Evolutionary conservation across 2,329 filamentous ascomycete species (phyloP).

Genomic region (Verticillium klebahnii): DNA sequence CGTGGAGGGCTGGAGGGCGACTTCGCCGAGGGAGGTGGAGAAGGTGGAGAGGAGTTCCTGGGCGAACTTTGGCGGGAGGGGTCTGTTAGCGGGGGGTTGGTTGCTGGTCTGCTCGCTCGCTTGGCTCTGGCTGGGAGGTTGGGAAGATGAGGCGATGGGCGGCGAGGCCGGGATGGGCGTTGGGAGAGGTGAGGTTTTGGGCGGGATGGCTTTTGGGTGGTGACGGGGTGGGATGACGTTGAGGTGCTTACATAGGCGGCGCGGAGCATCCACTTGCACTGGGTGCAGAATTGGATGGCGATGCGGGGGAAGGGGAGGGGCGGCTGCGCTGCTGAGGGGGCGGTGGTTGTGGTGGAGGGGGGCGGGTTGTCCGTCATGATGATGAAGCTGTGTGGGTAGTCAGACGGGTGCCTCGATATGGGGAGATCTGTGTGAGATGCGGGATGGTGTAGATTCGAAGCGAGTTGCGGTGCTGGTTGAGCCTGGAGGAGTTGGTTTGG

Average conservation of each 20-base stretch:
- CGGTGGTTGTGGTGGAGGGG: not conserved
- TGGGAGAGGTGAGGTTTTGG: too few species aligned
- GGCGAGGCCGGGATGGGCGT: too few species aligned
- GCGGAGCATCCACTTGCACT: constrained; percentile 88
- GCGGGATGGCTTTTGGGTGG: too few species aligned
- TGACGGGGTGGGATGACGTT: not conserved
- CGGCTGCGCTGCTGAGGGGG: not conserved
- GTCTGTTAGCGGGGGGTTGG: not conserved
- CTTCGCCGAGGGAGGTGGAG: constrained; percentile 74
- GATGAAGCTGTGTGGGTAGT: too few species aligned
- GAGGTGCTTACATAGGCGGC: constrained; percentile 70
- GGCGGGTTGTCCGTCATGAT: not conserved
- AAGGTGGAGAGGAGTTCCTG: constrained; percentile 97
- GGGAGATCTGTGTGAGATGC: not conserved
- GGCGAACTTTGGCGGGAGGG: constrained; percentile 67
- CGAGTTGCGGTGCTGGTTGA: too few species aligned
- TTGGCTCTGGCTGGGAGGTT: too few species aligned
- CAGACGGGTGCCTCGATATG: not conserved
- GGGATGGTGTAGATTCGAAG: not conserved
- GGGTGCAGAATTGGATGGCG: constrained; percentile 87
- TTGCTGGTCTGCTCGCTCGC: not conserved
- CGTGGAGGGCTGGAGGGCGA: constrained; percentile 79
- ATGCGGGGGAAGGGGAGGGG: constrained; percentile 59
- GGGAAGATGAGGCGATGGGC: too few species aligned
- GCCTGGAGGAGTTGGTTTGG: not conserved